Conservation (phyloP, 805 yeast species). For the Naumovozyma baii region DNA sequence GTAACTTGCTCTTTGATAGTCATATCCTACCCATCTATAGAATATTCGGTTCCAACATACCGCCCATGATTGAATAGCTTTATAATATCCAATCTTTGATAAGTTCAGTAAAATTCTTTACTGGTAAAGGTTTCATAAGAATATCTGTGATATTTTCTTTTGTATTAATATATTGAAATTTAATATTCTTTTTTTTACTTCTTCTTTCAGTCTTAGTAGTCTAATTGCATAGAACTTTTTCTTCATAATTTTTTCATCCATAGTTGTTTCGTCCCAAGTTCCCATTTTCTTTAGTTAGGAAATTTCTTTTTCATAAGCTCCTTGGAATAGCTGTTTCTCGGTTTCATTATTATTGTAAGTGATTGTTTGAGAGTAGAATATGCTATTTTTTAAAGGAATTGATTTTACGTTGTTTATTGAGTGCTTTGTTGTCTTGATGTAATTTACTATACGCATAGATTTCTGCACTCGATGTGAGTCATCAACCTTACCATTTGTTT, state of each 20-base stretch:
- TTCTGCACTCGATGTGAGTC: neutral
- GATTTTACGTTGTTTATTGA: neutral
- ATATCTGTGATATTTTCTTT: constrained; percentile 2
- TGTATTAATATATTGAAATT: constrained; percentile 1
- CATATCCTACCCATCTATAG: too few species aligned
- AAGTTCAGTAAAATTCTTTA: neutral
- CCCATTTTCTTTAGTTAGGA: constrained; percentile 7
- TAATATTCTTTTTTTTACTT: constrained; percentile 3
- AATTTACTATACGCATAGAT: neutral
- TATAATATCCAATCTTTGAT: neutral
- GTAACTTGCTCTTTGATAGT: too few species aligned
- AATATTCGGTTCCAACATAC: too few species aligned
- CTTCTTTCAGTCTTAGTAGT: constrained; percentile 6
- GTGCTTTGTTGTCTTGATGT: neutral
- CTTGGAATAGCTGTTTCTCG: constrained; percentile 2
- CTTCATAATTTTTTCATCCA: neutral
- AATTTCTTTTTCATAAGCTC: constrained; percentile 10
- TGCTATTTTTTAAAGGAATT: neutral
- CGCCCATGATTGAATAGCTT: neutral
- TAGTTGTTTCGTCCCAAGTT: constrained; percentile 3
- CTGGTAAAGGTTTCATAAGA: constrained; percentile 2
- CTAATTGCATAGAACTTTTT: neutral
- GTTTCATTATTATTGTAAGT: constrained; percentile 1
- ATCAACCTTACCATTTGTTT: neutral
- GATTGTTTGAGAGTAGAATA: constrained; percentile 6